Percentiles rank a stretch among this genome's conserved stretches.
Conservation (phyloP, 1,284 basidiomycete species). For the Mixia osmundae region DNA sequence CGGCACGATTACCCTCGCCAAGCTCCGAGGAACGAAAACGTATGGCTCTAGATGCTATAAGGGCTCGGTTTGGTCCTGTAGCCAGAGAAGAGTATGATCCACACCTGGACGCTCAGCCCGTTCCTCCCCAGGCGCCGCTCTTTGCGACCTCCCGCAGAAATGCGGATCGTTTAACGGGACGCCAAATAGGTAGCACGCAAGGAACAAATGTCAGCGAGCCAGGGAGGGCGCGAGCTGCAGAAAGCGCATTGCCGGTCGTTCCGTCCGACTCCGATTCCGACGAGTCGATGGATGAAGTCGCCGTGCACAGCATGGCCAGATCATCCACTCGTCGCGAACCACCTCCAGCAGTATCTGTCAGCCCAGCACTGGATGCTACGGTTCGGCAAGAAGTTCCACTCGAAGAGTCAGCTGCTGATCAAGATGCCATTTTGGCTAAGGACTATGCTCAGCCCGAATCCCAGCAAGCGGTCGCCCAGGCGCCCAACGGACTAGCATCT, state of each 20-base stretch:
- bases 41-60: conserved; percentile 9
- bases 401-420: no score
- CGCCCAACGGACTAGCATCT: no score
- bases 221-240: no score
- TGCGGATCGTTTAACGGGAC: no score
- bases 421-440: no score
- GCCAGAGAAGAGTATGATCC: conserved; percentile 2
- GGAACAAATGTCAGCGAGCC: no score
- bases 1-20: conserved; percentile 4
- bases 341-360: not conserved
- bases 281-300: conserved; percentile 5
- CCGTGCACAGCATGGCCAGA: conserved; percentile 1
- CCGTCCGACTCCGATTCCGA: conserved; percentile 11
- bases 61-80: conserved; percentile 6
- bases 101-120: conserved; percentile 5
- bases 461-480: no score
- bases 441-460: no score
- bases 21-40: conserved; percentile 1
- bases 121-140: conserved; percentile 4
- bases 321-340: not conserved
- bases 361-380: not conserved
- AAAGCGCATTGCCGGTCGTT: not conserved
- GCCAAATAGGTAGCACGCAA: no score
- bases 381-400: not conserved
- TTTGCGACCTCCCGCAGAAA: no score